Evolutionary conservation across 2,329 filamentous ascomycete species (phyloP).

Genomic region (Monosporascus sp.): DNA sequence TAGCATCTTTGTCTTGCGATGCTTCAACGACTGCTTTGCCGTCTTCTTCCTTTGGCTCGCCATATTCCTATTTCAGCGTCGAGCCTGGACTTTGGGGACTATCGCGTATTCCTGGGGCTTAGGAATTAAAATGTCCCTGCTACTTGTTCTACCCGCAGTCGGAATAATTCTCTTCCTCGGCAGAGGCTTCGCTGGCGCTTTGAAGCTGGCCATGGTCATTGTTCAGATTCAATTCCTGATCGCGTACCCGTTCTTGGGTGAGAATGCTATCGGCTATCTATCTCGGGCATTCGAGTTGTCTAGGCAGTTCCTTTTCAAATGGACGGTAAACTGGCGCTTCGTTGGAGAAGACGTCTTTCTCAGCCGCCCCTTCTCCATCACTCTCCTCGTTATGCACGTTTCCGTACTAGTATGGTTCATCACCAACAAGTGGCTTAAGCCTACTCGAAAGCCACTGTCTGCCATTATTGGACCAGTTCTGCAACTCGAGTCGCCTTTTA

Average conservation of each 20-base stretch:
- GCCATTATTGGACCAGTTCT: slow-evolving; percentile 45
- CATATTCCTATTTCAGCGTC: slow-evolving; percentile 71
- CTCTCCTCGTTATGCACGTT: slow-evolving; percentile 61
- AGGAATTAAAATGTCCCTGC: slow-evolving; percentile 90
- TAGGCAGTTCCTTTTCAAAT: slow-evolving; percentile 88
- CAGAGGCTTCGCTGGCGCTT: slow-evolving; percentile 57
- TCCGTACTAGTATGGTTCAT: slow-evolving; percentile 63
- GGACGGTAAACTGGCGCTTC: slow-evolving; percentile 99
- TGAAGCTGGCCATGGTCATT: slow-evolving; percentile 68
- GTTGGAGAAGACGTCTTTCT: slow-evolving; percentile 79
- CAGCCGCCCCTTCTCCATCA: slow-evolving; percentile 58
- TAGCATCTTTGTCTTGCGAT: slow-evolving; percentile 84
- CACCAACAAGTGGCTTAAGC: slow-evolving; percentile 64
- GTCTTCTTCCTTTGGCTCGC: slow-evolving; percentile 76
- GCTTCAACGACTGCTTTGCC: slow-evolving; percentile 95
- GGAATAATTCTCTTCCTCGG: slow-evolving; percentile 71
- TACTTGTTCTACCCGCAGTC: slow-evolving; percentile 77
- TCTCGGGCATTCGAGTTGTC: slow-evolving; percentile 85
- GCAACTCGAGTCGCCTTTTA: slow-evolving; percentile 38
- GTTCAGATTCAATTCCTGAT: slow-evolving; percentile 68
- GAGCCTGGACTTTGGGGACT: slow-evolving; percentile 67
- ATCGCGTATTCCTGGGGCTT: slow-evolving; percentile 72
- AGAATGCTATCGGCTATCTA: slow-evolving; percentile 66
- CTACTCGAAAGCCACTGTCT: slow-evolving; percentile 53
- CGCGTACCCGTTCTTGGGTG: slow-evolving; percentile 61